Evolutionary conservation across 495 filamentous ascomycete species (phyloP).

Genomic region (Xylaria palmicola): DNA sequence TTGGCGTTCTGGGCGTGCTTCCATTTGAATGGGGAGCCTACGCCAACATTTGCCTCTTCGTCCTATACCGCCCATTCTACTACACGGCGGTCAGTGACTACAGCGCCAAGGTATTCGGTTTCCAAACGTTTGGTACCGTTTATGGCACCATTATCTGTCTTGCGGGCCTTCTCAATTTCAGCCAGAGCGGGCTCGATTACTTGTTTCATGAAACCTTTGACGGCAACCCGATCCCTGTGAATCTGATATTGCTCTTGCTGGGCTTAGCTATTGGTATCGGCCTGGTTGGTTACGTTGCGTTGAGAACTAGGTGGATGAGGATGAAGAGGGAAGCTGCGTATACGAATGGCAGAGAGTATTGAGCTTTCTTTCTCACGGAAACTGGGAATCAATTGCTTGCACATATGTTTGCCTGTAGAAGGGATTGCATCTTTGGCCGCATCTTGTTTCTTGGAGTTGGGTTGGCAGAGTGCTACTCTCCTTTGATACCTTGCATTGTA

Average conservation of each 20-base stretch:
- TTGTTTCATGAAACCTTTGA: slow-evolving; percentile 71
- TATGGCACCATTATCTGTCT: slow-evolving; percentile 94
- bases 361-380: background rate
- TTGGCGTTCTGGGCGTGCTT: slow-evolving; percentile 78
- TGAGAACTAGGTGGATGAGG: slow-evolving; percentile 21
- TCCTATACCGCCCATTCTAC: slow-evolving; percentile 71
- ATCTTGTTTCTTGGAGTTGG: background rate
- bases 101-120: slow-evolving; percentile 91
- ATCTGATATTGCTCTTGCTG: slow-evolving; percentile 61
- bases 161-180: slow-evolving; percentile 83
- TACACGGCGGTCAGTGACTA: slow-evolving; percentile 84
- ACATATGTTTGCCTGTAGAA: background rate
- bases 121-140: slow-evolving; percentile 90
- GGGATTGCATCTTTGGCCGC: background rate
- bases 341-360: slow-evolving; percentile 22
- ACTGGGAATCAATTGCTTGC: background rate
- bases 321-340: slow-evolving; percentile 21
- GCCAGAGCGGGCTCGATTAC: slow-evolving; percentile 78
- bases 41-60: slow-evolving; percentile 77
- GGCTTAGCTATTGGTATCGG: slow-evolving; percentile 59
- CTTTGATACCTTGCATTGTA: background rate
- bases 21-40: slow-evolving; percentile 69
- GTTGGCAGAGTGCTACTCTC: background rate
- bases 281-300: slow-evolving; percentile 60
- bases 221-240: slow-evolving; percentile 76